A percentile compares a stretch with the other conserved stretches of the same genome.
Evolutionary conservation across 1,139 yeast species (phyloP).

Genomic region (Blastobotrys aristatus): DNA sequence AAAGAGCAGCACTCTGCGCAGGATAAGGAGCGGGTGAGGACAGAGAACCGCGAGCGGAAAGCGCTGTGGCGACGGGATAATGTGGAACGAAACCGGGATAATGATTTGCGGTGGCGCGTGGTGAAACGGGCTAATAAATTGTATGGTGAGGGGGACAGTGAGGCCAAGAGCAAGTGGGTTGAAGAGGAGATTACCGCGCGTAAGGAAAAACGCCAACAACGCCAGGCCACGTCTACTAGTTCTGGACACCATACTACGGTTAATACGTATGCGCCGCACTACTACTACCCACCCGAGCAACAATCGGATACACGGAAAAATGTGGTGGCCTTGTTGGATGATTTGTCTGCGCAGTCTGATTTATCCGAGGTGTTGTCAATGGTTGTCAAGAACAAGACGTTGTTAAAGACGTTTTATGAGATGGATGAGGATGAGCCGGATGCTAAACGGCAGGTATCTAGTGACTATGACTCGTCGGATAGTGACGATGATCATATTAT

Average conservation of each 20-base stretch:
- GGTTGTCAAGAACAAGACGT: slow-evolving; percentile 6
- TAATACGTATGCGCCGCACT: not conserved
- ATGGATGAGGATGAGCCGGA: not conserved
- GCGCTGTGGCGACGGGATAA: slow-evolving; percentile 88
- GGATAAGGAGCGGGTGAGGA: slow-evolving; percentile 53
- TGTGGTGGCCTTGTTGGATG: slow-evolving; percentile 2
- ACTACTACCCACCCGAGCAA: not conserved
- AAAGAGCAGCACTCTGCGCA: slow-evolving; percentile 21
- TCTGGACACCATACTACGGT: slow-evolving; percentile 4
- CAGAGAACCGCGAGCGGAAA: slow-evolving; percentile 80
- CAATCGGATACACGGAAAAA: not conserved
- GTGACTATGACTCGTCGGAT: not conserved
- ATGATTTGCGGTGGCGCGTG: slow-evolving; percentile 75
- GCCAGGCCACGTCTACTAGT: slow-evolving; percentile 14
- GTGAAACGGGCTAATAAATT: slow-evolving; percentile 61
- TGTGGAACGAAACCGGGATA: slow-evolving; percentile 76
- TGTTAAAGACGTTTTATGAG: slow-evolving; percentile 5
- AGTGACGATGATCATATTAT: slow-evolving; percentile 13
- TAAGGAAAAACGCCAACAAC: slow-evolving; percentile 50
- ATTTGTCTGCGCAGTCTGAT: slow-evolving; percentile 6
- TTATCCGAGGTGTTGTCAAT: slow-evolving; percentile 6
- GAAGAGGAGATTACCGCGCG: slow-evolving; percentile 66
- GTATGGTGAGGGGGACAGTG: slow-evolving; percentile 59
- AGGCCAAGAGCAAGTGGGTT: slow-evolving; percentile 65
- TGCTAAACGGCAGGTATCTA: not conserved